Evolutionary conservation across 2,329 filamentous ascomycete genomes (phyloP), one percentile per base, ranked within the genome.

Genomic region (Ploettnerulaceae sp.): DNA sequence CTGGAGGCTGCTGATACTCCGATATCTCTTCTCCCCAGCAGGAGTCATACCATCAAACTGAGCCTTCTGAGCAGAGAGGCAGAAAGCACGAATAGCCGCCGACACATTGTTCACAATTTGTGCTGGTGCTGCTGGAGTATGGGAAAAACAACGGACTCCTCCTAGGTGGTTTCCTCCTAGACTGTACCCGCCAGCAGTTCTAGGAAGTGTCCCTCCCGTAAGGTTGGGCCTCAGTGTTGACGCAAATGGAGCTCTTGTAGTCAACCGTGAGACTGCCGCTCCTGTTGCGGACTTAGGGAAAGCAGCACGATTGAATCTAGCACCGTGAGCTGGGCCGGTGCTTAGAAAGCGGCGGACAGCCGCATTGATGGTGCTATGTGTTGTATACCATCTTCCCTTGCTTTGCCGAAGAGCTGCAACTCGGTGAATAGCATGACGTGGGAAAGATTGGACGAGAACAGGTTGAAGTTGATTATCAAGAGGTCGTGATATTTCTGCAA

Each of bases 71-170:
- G 93, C 93, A 0, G 86, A 89, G n/a, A 95, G 75, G 69, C 88
- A 84, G 68, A 98, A 96, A 9, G 89, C 90, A 44, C 93, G 82
- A 61, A 97, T 83, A 4, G 89, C 93, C 58, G 89, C 83, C 9
- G 89, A 95, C n/a, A 96, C 91, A 67, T 95, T 95, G 66, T 93
- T 86, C 41, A 97, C 79, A 36, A 97, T 89, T 65, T 97, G 88
- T 1, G 90, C 89, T 29, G 89, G 89, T 6, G 84, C 80, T 7
- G 87, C 84, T 1, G 91, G 89, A 1, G 82, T 79, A 68, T 96
- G 90, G 1, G 89, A 94, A 69, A 97, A 97, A 71, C 91, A 91
- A 56, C 91, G 79, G 18, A 82, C 81, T 34, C 84, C 86, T 56
- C 86, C 81, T 48, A 79, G 66, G 36, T 82, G 75, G 24, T 83